Evolutionary conservation across 2,329 filamentous ascomycete species (phyloP).

Genomic region (Leptographium galeiforme): DNA sequence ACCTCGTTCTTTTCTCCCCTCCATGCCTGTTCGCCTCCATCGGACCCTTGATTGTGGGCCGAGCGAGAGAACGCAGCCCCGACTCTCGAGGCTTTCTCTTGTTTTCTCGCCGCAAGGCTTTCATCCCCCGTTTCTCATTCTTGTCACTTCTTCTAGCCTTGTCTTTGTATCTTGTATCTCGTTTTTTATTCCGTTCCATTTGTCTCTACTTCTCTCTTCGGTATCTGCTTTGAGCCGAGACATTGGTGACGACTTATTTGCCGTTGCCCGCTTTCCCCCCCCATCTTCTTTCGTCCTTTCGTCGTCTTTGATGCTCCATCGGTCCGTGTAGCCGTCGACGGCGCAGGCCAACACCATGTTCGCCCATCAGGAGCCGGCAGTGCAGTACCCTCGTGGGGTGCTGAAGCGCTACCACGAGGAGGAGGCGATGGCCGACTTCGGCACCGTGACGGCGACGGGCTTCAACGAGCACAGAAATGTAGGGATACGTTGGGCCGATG

Average conservation of each 20-base stretch:
- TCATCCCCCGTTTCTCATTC: background rate
- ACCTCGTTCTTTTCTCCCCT: background rate
- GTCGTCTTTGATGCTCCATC: background rate
- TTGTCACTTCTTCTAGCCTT: background rate
- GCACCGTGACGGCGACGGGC: conserved; percentile 21
- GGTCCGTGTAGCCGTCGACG: no score
- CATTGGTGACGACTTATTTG: background rate
- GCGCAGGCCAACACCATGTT: conserved; percentile 6
- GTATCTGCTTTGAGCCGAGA: no score
- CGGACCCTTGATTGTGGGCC: background rate
- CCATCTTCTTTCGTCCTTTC: background rate
- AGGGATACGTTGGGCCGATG: conserved; percentile 12
- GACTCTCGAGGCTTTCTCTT: background rate
- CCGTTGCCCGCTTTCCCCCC: no score
- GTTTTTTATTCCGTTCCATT: background rate
- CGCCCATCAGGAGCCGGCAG: background rate
- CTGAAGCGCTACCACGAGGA: conserved; percentile 34
- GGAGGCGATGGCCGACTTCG: conserved; percentile 22
- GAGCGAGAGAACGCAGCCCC: background rate
- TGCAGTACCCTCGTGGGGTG: conserved; percentile 21
- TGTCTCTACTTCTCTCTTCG: no score
- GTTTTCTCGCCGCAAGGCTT: background rate
- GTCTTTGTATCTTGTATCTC: background rate
- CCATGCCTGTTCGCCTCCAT: background rate
- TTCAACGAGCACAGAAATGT: conserved; percentile 39